Percentiles rank a stretch among this genome's conserved stretches.
Conservation (phyloP, 768 basidiomycete genomes). For the Pisolithus sp. region DNA sequence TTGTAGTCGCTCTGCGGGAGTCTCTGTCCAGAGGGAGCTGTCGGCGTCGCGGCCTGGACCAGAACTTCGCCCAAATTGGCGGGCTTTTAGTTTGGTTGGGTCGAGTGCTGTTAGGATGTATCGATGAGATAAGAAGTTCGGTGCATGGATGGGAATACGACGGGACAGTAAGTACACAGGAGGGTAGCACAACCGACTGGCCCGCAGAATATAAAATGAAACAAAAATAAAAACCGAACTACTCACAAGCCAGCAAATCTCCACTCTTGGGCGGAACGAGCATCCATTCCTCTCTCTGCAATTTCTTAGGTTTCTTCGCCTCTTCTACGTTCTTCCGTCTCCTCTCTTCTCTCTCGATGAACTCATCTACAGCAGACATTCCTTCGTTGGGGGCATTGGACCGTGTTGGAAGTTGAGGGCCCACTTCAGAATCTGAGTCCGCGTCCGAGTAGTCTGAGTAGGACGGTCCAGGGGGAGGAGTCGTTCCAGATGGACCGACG, state of each 20-base stretch:
- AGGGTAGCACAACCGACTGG: not conserved
- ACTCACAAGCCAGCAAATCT: slow-evolving; percentile 36
- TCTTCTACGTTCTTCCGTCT: slow-evolving; percentile 71
- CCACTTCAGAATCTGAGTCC: slow-evolving; percentile 74
- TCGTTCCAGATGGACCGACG: slow-evolving; percentile 1
- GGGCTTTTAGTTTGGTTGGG: slow-evolving; percentile 72
- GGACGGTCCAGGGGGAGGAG: not conserved
- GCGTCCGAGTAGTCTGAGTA: slow-evolving; percentile 34
- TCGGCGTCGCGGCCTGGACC: slow-evolving; percentile 40
- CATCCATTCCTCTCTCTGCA: slow-evolving; percentile 97
- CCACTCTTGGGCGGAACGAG: slow-evolving; percentile 83
- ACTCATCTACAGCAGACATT: slow-evolving; percentile 69
- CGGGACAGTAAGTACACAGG: not conserved
- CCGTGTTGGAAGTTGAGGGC: slow-evolving; percentile 59
- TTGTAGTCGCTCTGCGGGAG: slow-evolving; percentile 86
- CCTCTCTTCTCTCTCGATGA: slow-evolving; percentile 79
- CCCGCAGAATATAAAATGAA: too few species aligned
- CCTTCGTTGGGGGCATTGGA: slow-evolving; percentile 28
- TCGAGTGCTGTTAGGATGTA: slow-evolving; percentile 58
- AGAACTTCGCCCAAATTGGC: slow-evolving; percentile 70
- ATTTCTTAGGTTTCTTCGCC: slow-evolving; percentile 68
- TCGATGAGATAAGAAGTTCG: not conserved
- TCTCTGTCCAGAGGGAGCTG: slow-evolving; percentile 91
- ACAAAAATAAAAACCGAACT: not conserved
- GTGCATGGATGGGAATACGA: not conserved